These are phyloP conservation scores for Aristolochia fimbriata DNA, from an alignment of 164 flowering plant genomes.

Conservation along the genomic window DNA sequence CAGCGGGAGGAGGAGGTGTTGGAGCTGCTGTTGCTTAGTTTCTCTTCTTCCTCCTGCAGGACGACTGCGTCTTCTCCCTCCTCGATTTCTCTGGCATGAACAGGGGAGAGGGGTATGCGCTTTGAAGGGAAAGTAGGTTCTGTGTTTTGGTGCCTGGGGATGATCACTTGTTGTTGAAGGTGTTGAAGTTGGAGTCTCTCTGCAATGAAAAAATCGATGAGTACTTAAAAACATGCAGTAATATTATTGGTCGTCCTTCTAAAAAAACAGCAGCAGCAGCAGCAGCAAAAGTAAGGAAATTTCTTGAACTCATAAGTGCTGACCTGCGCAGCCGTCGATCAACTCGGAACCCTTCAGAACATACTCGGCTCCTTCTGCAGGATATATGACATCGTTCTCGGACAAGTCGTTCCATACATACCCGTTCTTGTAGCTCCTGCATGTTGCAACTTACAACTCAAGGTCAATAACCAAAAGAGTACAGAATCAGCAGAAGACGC, in stretches of 20 bases:
- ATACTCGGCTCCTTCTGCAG: slow-evolving; percentile 60
- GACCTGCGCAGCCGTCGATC: slow-evolving; percentile 24
- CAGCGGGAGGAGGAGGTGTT: slow-evolving; percentile 35
- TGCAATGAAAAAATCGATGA: slow-evolving; percentile 14
- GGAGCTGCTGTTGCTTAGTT: slow-evolving; percentile 30
- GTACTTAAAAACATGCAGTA: no score
- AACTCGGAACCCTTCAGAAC: slow-evolving; percentile 88
- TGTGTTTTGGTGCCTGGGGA: slow-evolving; percentile 18
- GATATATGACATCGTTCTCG: slow-evolving; percentile 55
- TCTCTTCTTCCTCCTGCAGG: slow-evolving; percentile 29
- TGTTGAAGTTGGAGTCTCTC: slow-evolving; percentile 38
- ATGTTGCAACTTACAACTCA: background rate
- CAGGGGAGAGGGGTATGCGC: slow-evolving; percentile 2
- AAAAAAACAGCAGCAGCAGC: no score
- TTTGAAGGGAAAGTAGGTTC: slow-evolving; percentile 19
- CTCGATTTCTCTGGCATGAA: slow-evolving; percentile 1
- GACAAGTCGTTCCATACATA: slow-evolving; percentile 87
- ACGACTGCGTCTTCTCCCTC: slow-evolving; percentile 14
- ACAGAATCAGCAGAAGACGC: no score
- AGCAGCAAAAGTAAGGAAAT: background rate
- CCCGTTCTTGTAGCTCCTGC: slow-evolving; percentile 87
- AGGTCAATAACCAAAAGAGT: no score
- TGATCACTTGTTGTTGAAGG: slow-evolving; percentile 33
- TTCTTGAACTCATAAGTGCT: background rate
- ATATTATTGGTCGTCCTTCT: no score